Base-by-base conservation (phyloP, 495 filamentous ascomycete species). In the Aspergillus campestris region DNA sequence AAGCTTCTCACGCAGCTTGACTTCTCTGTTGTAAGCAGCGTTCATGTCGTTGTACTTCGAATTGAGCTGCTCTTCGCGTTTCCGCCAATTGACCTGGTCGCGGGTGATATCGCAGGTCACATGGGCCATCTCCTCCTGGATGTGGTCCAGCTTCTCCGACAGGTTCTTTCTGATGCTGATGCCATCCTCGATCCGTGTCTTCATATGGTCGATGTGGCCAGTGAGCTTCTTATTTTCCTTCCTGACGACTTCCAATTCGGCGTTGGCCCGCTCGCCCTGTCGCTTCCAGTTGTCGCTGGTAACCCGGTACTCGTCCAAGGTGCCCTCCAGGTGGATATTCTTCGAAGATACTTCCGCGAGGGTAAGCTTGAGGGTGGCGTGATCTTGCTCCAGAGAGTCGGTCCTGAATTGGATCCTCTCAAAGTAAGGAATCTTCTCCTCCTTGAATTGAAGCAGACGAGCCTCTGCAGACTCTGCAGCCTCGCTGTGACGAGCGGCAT, bases 81-180 rank as follows among this genome's bases (percentile, higher is more conserved):
- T 80, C 37, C 74, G 71, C 68, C 81, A 87, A 15, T 74, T 69
- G n/a, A 82, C 77, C 56, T 89, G 87, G 57, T 95, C 89, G 45
- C 82, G 77, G 11, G 80, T 79, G 43, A 95, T 80, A 42, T 94
- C 83, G 35, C 75, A 73, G 44, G 83, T 81, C n/a, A 86, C 80
- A 41, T 66, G 71, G 8, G 80, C 76, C 83, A 97, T 87, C 44
- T 95, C 86, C 51, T 84, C 77, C 66, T 95, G 89, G 38, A 97
- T 66, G 42, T 73, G 75, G 52, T 89, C 79, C 55, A 95, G 83
- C 59, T 89, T 91, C 56, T 74, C 72, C 50, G 86, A 80, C 68
- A 94, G 83, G 53, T 71, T 77, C 52, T 89, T 84, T 42, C 88
- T 81, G 49, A 84, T 75, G 49, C 80, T 77, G 59, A 86, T 79